Percentiles rank a stretch among this genome's conserved stretches.
These are phyloP conservation scores for Ceratorhiza oryzae-sativae DNA, from an alignment of 1,284 basidiomycete genomes.

Conservation along the genomic window DNA sequence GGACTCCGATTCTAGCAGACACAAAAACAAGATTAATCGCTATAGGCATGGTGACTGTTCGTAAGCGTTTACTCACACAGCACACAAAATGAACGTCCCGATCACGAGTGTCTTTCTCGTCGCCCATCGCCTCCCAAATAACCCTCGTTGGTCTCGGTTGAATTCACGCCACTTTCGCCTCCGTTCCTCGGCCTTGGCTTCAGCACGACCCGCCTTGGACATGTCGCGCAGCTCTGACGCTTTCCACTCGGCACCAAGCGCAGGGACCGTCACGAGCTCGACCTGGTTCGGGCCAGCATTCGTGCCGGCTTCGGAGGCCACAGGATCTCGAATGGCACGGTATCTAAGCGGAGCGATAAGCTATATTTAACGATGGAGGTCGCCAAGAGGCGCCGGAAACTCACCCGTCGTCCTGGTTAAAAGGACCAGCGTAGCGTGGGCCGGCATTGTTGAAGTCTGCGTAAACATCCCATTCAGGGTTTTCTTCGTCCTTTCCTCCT, in stretches of 20 bases:
- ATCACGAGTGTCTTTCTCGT: slow-evolving; percentile 74
- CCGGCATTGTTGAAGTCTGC: slow-evolving; percentile 92
- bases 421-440: slow-evolving; percentile 68
- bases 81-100: slow-evolving; percentile 66
- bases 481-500: slow-evolving; percentile 55
- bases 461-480: slow-evolving; percentile 74
- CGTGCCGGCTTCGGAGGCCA: slow-evolving; percentile 10
- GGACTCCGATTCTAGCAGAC: slow-evolving; percentile 65
- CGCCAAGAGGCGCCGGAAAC: slow-evolving; percentile 44
- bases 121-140: slow-evolving; percentile 75
- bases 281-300: slow-evolving; percentile 51
- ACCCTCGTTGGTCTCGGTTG: slow-evolving; percentile 72
- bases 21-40: background rate
- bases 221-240: slow-evolving; percentile 75
- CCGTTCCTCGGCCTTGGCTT: slow-evolving; percentile 64
- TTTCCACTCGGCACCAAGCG: slow-evolving; percentile 85
- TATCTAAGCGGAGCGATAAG: slow-evolving; percentile 44
- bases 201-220: slow-evolving; percentile 71
- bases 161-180: slow-evolving; percentile 68
- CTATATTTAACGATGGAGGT: background rate
- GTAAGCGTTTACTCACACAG: slow-evolving; percentile 61
- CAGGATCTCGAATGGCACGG: slow-evolving; percentile 45
- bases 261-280: slow-evolving; percentile 87
- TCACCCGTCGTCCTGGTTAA: slow-evolving; percentile 49
- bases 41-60: background rate